Conservation (phyloP, 2,329 filamentous ascomycete genomes). For the Neofusicoccum sp. region DNA sequence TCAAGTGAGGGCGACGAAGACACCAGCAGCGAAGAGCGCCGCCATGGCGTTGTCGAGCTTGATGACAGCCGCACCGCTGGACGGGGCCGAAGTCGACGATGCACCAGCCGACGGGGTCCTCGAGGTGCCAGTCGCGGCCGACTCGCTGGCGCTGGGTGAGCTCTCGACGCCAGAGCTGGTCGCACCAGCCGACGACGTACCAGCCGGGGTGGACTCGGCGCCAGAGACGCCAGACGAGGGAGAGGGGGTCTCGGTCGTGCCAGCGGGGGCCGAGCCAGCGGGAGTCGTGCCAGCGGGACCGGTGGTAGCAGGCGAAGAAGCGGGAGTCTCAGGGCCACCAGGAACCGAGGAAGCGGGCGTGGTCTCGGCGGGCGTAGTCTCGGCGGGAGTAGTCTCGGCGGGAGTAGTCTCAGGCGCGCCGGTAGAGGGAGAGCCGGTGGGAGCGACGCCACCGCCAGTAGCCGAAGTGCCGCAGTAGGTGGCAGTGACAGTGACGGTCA, state of each 20-base stretch:
- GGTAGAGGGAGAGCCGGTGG: not conserved
- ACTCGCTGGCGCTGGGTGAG: not conserved
- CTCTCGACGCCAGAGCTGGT: not conserved
- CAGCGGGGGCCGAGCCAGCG: not conserved
- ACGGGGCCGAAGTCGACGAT: conserved; percentile 4
- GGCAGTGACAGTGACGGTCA: conserved; percentile 7
- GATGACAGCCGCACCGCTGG: not conserved
- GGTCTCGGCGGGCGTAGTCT: not conserved
- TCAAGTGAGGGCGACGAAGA: conserved; percentile 16
- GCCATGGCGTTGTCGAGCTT: conserved; percentile 16
- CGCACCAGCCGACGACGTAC: not conserved
- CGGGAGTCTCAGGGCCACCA: not conserved
- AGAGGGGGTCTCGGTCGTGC: not conserved
- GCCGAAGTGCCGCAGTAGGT: not conserved
- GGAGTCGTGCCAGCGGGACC: not conserved
- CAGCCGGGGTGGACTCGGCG: not conserved
- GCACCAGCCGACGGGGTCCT: not conserved
- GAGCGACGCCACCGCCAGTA: not conserved
- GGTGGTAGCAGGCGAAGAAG: not conserved
- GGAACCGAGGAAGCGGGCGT: not conserved
- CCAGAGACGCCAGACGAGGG: conserved; percentile 6
- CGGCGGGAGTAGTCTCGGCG: not conserved
- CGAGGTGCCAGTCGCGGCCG: not conserved
- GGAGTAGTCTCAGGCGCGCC: not conserved
- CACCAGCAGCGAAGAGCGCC: conserved; percentile 16